phyloP scores from a whole-genome alignment of 805 yeast genomes.

The Lipomyces yamanashiensis region DNA sequence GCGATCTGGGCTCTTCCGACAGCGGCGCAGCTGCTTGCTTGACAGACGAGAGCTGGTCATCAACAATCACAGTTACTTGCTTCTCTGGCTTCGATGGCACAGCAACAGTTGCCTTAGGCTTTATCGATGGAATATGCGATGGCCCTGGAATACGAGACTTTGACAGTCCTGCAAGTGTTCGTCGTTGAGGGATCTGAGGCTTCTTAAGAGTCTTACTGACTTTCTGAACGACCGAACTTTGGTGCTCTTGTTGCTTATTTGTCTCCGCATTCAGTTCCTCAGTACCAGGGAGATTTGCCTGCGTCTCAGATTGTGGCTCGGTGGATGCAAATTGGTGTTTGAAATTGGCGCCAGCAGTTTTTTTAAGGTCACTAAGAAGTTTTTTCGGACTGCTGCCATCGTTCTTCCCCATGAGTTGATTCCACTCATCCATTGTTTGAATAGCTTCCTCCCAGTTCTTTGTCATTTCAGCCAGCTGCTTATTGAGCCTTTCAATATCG shows the following conservation, averaged over 20 bases:
- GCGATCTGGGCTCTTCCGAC: background rate
- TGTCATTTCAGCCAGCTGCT: conserved; percentile 37
- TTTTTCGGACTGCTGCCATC: background rate
- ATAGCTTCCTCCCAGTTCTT: conserved; percentile 41
- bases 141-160: conserved; percentile 15
- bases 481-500: conserved; percentile 31
- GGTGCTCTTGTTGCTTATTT: background rate
- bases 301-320: background rate
- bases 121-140: conserved; percentile 6
- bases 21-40: background rate
- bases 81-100: background rate
- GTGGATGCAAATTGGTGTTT: too few relatives aligned
- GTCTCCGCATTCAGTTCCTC: too few relatives aligned
- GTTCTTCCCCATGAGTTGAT: conserved; percentile 31
- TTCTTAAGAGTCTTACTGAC: background rate
- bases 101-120: background rate
- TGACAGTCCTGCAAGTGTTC: background rate
- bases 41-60: background rate
- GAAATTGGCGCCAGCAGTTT: background rate
- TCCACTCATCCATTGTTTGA: conserved; percentile 43
- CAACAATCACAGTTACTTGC: background rate
- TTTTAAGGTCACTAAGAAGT: background rate
- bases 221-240: background rate
- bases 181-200: background rate
- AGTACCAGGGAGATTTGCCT: background rate